These are phyloP conservation scores for Thermomyces lanuginosus DNA, from an alignment of 2,329 filamentous ascomycete species.

Conservation along the genomic window DNA sequence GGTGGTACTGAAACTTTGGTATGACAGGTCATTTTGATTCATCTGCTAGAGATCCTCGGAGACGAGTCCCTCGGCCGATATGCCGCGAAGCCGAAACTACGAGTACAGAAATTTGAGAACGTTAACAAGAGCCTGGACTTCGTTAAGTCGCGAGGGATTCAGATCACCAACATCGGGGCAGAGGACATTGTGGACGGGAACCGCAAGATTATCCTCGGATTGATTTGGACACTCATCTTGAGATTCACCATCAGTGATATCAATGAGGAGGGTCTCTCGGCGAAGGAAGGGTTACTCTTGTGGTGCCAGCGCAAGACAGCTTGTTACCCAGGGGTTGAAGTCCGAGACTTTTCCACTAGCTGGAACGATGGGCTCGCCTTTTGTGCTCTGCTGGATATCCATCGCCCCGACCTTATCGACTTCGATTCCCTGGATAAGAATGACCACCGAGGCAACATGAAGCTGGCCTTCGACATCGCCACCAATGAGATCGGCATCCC, in stretches of 20 bases:
- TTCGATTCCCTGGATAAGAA: constrained; percentile 87
- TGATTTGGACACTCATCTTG: constrained; percentile 97
- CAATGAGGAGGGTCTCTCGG: constrained; percentile 92
- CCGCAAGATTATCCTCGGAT: constrained; percentile 85
- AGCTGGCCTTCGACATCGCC: constrained; percentile 91
- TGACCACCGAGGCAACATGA: constrained; percentile 94
- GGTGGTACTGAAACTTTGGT: constrained; percentile 1
- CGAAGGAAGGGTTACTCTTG: constrained; percentile 82
- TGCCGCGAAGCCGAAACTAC: constrained; percentile 86
- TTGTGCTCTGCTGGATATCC: constrained; percentile 89
- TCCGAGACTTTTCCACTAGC: constrained; percentile 83
- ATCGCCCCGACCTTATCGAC: constrained; percentile 91
- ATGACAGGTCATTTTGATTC: constrained; percentile 75
- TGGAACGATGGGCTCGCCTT: constrained; percentile 98
- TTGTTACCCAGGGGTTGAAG: constrained; percentile 93
- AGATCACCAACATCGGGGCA: constrained; percentile 96
- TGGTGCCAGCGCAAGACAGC: constrained; percentile 99
- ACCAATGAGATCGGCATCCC: constrained; percentile 94
- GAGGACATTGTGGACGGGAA: constrained; percentile 98
- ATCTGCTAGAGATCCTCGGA: constrained; percentile 90
- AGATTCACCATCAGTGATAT: constrained; percentile 98
- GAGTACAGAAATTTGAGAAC: constrained; percentile 95
- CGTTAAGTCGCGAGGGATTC: constrained; percentile 76
- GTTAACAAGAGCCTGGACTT: constrained; percentile 91
- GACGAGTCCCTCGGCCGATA: constrained; percentile 91